Evolutionary conservation across 1,284 basidiomycete genomes (phyloP), one percentile per base, ranked within the genome.

Genomic region (Jaminaea rosea): DNA sequence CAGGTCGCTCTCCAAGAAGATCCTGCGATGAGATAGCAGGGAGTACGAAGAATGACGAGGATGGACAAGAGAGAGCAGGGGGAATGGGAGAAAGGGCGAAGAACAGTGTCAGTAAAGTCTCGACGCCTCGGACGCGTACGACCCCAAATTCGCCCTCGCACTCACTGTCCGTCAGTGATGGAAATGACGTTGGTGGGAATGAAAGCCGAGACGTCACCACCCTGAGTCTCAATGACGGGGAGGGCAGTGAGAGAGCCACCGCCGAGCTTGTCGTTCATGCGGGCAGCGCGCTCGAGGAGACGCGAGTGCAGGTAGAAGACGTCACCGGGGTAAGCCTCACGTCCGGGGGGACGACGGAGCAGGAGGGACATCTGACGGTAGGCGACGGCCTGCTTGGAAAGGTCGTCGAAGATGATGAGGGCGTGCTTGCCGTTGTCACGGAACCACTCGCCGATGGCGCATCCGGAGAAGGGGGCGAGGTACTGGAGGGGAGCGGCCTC

Each of bases 361-460:
- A 98, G 83, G 65, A 98, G 84, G 59, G 93, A 98, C 93, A 98
- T 98, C 79, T 98, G 93, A 84, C 93, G 92, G 84, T 98, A 98
- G 70, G 93, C 93, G 60, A 98, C 93, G 74, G 93, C 93, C 81
- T 98, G 93, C 82, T 98, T 98, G 73, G 93, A 98, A 79, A 98
- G 81, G 79, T 98, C 93, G 76, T 98, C 93, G 79, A 94, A 98
- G 80, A 98, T 88, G 79, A 98, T 97, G 75, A 97, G 83, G 69
- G 93, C 80, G 80, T 82, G 80, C 79, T 88, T 93, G 81, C 90
- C 91, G 78, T 98, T 97, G 81, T 98, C 93, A 81, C 93, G 90
- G 93, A 98, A 98, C 93, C 93, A 98, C 81, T 98, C 93, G 78
- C 93, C 93, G 88, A 98, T 98, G 74, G 93, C 92, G 79, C 89